Base-by-base conservation (phyloP, 169 alveolate species). In the Plasmodium yoelii region DNA sequence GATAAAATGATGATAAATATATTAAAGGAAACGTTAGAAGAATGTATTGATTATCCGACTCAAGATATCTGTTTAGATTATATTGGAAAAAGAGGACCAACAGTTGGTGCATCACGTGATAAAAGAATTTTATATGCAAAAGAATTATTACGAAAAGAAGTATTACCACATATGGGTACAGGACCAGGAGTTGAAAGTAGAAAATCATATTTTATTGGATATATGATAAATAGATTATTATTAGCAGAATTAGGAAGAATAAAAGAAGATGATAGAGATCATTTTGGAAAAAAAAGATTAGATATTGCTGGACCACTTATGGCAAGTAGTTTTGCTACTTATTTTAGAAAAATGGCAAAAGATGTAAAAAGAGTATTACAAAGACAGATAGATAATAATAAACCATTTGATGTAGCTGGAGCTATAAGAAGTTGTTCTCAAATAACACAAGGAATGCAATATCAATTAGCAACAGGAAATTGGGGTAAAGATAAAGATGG, bases 211-310 rank as follows among this genome's bases (percentile, higher is more conserved):
- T 99, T 98, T 93, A 95, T 99, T 34, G 99, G 99, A 18, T 98
- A 99, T 95, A 99, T 99, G 99, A 98, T 97, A 8, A 98, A 98
- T 92, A 95, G 99, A 57, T 90, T 98, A 60, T 93, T 98, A 86
- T 97, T 98, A 69, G 99, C 99, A 42, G 97, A 97, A 61, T 93
- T 98, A 19, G 99, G 99, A 8, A 94, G 99, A 87, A 97, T 97
- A 39, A 94, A 94, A 28, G 99, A 98, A 90, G 99, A 99, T 94
- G 99, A 99, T 90, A 95, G 99, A 65, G 99, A 99, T 92, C 99
- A 99, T 93, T 99, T 98, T 92, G 99, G 99, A 8, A 99, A 99
- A 95, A 99, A 99, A 93, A 96, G 99, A 89, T 90, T 99, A 44
- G 99, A 99, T 94, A 94, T 98, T 96, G 99, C 99, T 15, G 99